Conservation (phyloP, 805 yeast genomes). For the Wickerhamia fluorescens region DNA sequence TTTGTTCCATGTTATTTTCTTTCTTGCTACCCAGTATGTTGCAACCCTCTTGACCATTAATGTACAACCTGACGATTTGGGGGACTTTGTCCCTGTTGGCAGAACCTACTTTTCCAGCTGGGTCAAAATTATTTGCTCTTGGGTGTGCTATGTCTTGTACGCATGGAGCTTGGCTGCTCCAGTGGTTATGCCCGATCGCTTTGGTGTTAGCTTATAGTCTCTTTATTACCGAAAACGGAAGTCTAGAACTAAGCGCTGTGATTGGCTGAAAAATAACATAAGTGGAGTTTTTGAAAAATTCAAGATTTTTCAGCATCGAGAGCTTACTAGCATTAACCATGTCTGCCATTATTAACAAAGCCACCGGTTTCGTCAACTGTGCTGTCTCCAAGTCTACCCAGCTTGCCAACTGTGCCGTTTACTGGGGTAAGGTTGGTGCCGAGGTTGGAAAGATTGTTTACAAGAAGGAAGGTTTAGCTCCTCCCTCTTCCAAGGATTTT, state of each 20-base stretch:
- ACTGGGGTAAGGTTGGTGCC: slow-evolving; percentile 70
- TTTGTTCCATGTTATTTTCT: slow-evolving; percentile 83
- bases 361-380: slow-evolving; percentile 30
- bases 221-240: too few species aligned
- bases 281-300: too few species aligned
- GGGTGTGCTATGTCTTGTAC: slow-evolving; percentile 83
- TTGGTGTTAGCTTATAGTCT: too few species aligned
- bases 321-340: too few species aligned
- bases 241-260: slow-evolving; percentile 4
- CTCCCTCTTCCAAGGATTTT: slow-evolving; percentile 75
- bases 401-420: slow-evolving; percentile 50
- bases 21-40: slow-evolving; percentile 94
- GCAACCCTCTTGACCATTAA: slow-evolving; percentile 90
- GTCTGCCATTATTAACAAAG: slow-evolving; percentile 40
- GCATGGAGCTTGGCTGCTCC: slow-evolving; percentile 94
- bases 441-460: slow-evolving; percentile 73
- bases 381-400: slow-evolving; percentile 31
- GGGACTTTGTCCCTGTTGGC: slow-evolving; percentile 94
- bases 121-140: slow-evolving; percentile 87
- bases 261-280: slow-evolving; percentile 9
- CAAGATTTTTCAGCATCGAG: too few species aligned
- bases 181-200: slow-evolving; percentile 81
- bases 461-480: slow-evolving; percentile 87
- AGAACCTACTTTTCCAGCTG: slow-evolving; percentile 92
- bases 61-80: slow-evolving; percentile 74